A percentile compares a stretch with the other conserved stretches of the same genome.
Evolutionary conservation across 352 stramenopile genomes (phyloP).

Genomic region (Phytophthora syringae): DNA sequence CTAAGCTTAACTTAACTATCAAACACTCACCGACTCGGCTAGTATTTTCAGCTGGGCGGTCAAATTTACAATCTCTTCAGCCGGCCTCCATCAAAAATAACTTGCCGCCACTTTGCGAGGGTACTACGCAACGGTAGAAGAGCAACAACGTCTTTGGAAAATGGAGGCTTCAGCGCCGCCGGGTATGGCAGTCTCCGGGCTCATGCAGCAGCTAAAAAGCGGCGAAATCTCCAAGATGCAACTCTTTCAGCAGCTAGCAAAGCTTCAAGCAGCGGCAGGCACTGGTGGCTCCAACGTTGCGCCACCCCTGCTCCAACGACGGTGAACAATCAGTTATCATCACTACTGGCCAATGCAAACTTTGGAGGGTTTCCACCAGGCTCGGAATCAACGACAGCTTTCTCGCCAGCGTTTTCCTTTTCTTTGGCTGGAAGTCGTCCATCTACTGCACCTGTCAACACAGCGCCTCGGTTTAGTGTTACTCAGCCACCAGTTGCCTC

Average conservation of each 20-base stretch:
- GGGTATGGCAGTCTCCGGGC: conserved; percentile 54
- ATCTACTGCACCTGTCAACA: background rate
- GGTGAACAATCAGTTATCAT: background rate
- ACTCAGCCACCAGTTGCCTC: conserved; percentile 6
- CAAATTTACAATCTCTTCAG: too few relatives aligned
- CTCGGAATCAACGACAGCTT: background rate
- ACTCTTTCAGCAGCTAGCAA: conserved; percentile 84
- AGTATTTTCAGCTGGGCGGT: too few relatives aligned
- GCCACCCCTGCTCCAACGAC: conserved; percentile 5
- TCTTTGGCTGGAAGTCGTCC: conserved; percentile 12
- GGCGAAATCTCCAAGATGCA: conserved; percentile 88
- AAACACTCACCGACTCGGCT: too few relatives aligned
- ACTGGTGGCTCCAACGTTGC: background rate
- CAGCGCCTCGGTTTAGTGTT: background rate
- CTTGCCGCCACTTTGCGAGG: background rate
- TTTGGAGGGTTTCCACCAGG: conserved; percentile 6
- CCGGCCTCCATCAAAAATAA: too few relatives aligned
- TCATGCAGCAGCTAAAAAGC: conserved; percentile 87
- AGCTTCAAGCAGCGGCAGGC: conserved; percentile 48
- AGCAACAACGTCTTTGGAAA: background rate
- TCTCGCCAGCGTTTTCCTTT: conserved; percentile 20
- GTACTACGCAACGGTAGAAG: background rate
- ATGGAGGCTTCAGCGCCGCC: conserved; percentile 53
- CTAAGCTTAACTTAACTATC: too few relatives aligned
- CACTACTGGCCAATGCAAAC: conserved; percentile 2